These are phyloP conservation scores for Pulicaria dysenterica DNA, from an alignment of 129 eudicot genomes.

Conservation along the genomic window DNA sequence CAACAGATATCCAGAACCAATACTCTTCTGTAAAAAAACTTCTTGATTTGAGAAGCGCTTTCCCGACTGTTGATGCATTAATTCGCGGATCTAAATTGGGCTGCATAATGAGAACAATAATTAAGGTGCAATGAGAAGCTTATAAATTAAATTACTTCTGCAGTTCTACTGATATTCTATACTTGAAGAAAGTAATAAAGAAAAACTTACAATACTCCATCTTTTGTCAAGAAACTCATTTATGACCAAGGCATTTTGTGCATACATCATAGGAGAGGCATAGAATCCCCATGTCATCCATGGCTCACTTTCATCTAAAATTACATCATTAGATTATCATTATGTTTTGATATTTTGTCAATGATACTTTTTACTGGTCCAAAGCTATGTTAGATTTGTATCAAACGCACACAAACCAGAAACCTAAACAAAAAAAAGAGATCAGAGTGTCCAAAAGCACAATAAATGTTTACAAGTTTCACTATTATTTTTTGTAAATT, in stretches of 20 bases:
- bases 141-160: neutral
- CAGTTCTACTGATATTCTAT: neutral
- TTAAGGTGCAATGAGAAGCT: constrained; percentile 2
- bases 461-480: no score
- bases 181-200: neutral
- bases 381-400: neutral
- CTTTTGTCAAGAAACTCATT: constrained; percentile 58
- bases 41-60: constrained; percentile 39
- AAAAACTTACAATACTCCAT: constrained; percentile 56
- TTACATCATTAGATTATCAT: constrained; percentile 17
- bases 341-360: neutral
- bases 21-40: constrained; percentile 32
- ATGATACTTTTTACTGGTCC: neutral
- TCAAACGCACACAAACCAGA: neutral
- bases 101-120: constrained; percentile 13
- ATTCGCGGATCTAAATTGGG: constrained; percentile 34
- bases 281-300: constrained; percentile 64
- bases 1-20: constrained; percentile 59
- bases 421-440: no score
- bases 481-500: no score
- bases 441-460: no score
- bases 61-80: constrained; percentile 41
- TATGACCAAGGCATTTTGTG: constrained; percentile 54
- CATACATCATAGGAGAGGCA: constrained; percentile 66
- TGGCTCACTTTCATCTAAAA: constrained; percentile 44